These are phyloP conservation scores for Xerocomus spinulosus DNA, from an alignment of 768 basidiomycete genomes.

Conservation along the genomic window DNA sequence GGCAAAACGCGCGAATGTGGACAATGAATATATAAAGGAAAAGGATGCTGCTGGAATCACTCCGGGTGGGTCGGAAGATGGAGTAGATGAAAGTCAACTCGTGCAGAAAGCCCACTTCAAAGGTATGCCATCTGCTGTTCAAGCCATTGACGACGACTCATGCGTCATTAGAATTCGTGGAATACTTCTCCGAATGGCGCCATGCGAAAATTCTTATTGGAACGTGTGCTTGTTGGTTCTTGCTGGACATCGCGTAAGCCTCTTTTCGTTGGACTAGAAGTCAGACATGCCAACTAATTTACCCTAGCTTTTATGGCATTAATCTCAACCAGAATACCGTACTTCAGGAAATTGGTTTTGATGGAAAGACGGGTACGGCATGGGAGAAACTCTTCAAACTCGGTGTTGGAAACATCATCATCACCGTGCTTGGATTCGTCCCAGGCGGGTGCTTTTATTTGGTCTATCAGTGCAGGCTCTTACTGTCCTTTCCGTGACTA, in stretches of 20 bases:
- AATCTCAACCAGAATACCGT: conserved; percentile 74
- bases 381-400: conserved; percentile 68
- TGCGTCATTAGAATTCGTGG: conserved; percentile 46
- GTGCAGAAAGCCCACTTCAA: conserved; percentile 48
- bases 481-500: conserved; percentile 17
- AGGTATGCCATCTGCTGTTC: conserved; percentile 30
- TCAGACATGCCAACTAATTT: neutral
- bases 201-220: conserved; percentile 65
- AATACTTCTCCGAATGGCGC: conserved; percentile 70
- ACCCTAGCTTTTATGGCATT: conserved; percentile 66
- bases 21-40: conserved; percentile 31
- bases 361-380: conserved; percentile 48
- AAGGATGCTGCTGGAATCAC: conserved; percentile 20
- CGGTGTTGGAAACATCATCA: conserved; percentile 63
- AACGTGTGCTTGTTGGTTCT: conserved; percentile 68
- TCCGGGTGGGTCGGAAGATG: neutral
- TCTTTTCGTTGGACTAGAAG: neutral
- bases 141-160: neutral
- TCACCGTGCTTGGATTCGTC: conserved; percentile 72
- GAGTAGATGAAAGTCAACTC: conserved; percentile 15
- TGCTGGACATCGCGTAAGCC: conserved; percentile 63
- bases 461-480: neutral
- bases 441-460: conserved; percentile 43
- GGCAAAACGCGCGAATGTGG: conserved; percentile 31
- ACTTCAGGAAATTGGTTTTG: conserved; percentile 68